These are phyloP conservation scores for Polytrichum formosum DNA, from an alignment of 225 moss, liverwort and hornwort species.

Conservation along the genomic window DNA sequence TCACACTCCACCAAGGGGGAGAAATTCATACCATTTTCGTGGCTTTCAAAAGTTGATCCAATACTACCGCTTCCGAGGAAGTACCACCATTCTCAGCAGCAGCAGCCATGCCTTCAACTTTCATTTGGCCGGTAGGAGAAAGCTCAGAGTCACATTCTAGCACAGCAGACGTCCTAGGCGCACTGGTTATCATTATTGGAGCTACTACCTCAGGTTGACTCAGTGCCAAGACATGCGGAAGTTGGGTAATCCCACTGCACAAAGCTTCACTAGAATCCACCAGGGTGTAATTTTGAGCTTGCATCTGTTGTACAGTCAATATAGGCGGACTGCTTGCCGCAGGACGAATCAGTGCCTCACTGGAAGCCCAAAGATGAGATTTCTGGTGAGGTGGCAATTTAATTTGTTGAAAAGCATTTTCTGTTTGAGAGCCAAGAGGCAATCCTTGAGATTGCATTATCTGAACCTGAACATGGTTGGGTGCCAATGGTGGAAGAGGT, in stretches of 20 bases:
- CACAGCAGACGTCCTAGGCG: neutral
- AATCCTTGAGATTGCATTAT: conserved; percentile 33
- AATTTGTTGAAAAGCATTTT: conserved; percentile 33
- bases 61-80: conserved; percentile 16
- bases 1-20: too few species aligned
- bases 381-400: conserved; percentile 13
- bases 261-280: conserved; percentile 21
- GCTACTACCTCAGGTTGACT: conserved; percentile 20
- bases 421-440: conserved; percentile 43
- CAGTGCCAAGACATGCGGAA: conserved; percentile 14
- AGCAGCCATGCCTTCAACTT: conserved; percentile 14
- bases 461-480: conserved; percentile 37
- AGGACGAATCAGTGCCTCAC: conserved; percentile 20
- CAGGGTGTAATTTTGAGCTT: conserved; percentile 42
- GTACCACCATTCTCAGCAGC: conserved; percentile 17
- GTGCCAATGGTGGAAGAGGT: conserved; percentile 52
- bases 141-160: conserved; percentile 26
- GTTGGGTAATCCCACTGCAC: conserved; percentile 20
- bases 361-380: conserved; percentile 24
- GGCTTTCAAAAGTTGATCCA: conserved; percentile 22
- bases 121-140: conserved; percentile 24
- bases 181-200: conserved; percentile 1
- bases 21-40: conserved; percentile 20
- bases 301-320: conserved; percentile 82
- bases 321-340: conserved; percentile 41